phyloP scores from a whole-genome alignment of 108 stramenopile species.

The Cyclotella choctawhatcheeana region DNA sequence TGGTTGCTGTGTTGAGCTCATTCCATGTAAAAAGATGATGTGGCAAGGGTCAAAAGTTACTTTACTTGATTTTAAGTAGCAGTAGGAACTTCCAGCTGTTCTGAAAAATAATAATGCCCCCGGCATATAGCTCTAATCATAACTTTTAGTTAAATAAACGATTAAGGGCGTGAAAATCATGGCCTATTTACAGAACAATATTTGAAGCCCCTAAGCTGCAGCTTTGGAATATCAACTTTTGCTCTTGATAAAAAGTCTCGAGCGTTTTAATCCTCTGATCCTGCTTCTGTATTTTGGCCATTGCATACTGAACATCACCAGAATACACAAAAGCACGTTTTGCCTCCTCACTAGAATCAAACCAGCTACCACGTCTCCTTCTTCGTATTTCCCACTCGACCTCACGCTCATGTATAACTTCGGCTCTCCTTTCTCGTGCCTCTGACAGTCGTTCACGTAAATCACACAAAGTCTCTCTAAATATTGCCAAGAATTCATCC shows the following conservation, averaged over 20 bases:
- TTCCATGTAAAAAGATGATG: too few species aligned
- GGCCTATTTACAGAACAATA: not conserved
- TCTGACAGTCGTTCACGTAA: slow-evolving; percentile 45
- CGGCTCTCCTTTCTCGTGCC: slow-evolving; percentile 32
- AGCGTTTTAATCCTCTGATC: slow-evolving; percentile 38
- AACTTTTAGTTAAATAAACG: too few species aligned
- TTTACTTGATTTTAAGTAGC: too few species aligned
- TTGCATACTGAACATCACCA: slow-evolving; percentile 41
- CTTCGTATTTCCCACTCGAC: slow-evolving; percentile 38
- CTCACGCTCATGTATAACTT: slow-evolving; percentile 49
- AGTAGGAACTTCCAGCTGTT: too few species aligned
- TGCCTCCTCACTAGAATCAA: slow-evolving; percentile 40
- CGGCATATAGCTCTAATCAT: too few species aligned
- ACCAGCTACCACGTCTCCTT: slow-evolving; percentile 42
- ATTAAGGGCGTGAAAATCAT: too few species aligned
- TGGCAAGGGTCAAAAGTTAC: too few species aligned
- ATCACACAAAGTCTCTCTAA: slow-evolving; percentile 45
- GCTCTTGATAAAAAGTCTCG: slow-evolving; percentile 52
- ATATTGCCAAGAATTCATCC: slow-evolving; percentile 56
- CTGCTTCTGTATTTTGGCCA: slow-evolving; percentile 43
- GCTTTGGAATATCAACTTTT: slow-evolving; percentile 44
- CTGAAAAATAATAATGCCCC: too few species aligned
- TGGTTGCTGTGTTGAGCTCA: too few species aligned
- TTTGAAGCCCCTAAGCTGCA: slow-evolving; percentile 4
- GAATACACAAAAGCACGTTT: slow-evolving; percentile 38